Evolutionary conservation across 768 basidiomycete genomes (phyloP).

Genomic region (Gyrodon lividus): DNA sequence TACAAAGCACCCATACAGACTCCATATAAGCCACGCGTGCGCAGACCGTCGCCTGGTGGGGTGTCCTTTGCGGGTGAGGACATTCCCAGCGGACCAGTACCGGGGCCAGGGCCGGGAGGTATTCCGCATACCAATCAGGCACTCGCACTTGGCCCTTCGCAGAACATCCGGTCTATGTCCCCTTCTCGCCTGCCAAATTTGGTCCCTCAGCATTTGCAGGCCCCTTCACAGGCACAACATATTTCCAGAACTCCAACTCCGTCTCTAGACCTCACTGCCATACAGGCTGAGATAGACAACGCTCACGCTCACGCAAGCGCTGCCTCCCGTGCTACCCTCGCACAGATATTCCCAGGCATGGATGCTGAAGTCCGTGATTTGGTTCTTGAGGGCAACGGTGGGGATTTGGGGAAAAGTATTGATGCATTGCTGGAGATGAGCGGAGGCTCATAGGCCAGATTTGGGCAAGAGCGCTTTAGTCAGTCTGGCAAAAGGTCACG

Average conservation of each 20-base stretch:
- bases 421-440: slow-evolving; percentile 80
- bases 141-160: slow-evolving; percentile 50
- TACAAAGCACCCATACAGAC: slow-evolving; percentile 45
- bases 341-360: slow-evolving; percentile 84
- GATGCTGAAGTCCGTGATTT: slow-evolving; percentile 84
- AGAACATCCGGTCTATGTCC: slow-evolving; percentile 24
- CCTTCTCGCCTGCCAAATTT: slow-evolving; percentile 13
- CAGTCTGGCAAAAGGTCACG: background rate
- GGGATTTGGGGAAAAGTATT: slow-evolving; percentile 88
- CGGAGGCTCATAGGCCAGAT: slow-evolving; percentile 22
- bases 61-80: slow-evolving; percentile 40
- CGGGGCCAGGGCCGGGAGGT: slow-evolving; percentile 1
- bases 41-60: slow-evolving; percentile 36
- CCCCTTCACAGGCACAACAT: slow-evolving; percentile 48
- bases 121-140: slow-evolving; percentile 49
- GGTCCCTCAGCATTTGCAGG: slow-evolving; percentile 30
- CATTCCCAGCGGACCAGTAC: slow-evolving; percentile 35
- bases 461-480: too few species aligned
- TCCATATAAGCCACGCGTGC: slow-evolving; percentile 74
- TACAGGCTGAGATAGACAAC: slow-evolving; percentile 76
- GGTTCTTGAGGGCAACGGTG: slow-evolving; percentile 87
- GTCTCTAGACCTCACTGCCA: slow-evolving; percentile 62
- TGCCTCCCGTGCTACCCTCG: slow-evolving; percentile 72
- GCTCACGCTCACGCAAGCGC: slow-evolving; percentile 72
- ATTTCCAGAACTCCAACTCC: slow-evolving; percentile 73